Conservation (phyloP, 345 rosid genomes). For the Dovyalis caffra region DNA sequence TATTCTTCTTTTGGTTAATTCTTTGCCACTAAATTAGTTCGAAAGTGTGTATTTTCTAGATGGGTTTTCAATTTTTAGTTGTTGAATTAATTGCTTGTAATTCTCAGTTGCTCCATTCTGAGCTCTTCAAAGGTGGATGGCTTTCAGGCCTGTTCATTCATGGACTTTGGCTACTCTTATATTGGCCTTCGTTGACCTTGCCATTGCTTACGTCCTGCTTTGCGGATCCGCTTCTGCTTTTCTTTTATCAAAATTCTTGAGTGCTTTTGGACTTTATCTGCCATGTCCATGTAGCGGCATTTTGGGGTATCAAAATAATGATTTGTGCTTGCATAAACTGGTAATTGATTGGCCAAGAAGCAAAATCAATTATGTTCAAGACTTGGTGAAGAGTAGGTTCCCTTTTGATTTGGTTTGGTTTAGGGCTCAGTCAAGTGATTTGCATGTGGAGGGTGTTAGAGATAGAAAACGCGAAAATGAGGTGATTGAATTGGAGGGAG, state of each 20-base stretch:
- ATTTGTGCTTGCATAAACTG: constrained; percentile 23
- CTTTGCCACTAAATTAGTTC: neutral
- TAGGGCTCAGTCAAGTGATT: constrained; percentile 33
- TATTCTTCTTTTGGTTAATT: too few species aligned
- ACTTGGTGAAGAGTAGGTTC: constrained; percentile 23
- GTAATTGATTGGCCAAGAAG: constrained; percentile 27
- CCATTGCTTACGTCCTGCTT: constrained; percentile 22
- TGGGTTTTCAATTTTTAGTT: constrained; percentile 1
- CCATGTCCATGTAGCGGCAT: constrained; percentile 29
- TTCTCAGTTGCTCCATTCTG: neutral
- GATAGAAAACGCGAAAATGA: constrained; percentile 19
- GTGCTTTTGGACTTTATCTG: constrained; percentile 5
- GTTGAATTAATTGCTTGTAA: neutral
- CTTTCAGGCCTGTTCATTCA: constrained; percentile 3
- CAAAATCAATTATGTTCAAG: constrained; percentile 14
- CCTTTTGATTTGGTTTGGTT: constrained; percentile 29
- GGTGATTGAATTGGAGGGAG: constrained; percentile 30
- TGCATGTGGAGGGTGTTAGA: constrained; percentile 1
- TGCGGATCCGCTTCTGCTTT: constrained; percentile 23
- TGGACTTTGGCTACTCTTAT: constrained; percentile 27
- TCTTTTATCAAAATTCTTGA: constrained; percentile 15
- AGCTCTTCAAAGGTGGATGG: constrained; percentile 9
- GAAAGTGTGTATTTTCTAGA: neutral
- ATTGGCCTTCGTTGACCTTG: constrained; percentile 25
- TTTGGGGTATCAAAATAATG: constrained; percentile 22